phyloP scores from a whole-genome alignment of 169 alveolate species.

The Plasmodium blacklocki region DNA sequence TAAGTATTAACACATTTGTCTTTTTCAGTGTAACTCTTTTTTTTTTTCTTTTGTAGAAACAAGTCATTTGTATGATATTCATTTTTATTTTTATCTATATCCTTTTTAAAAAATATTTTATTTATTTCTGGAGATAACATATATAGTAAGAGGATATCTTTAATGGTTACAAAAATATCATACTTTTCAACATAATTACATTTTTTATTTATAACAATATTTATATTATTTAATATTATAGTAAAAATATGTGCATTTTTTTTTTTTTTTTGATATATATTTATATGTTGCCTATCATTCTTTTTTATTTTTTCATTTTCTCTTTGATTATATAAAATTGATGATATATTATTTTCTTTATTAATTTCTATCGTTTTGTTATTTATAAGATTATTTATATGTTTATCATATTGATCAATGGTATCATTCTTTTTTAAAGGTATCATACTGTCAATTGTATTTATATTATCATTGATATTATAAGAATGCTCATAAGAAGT shows the following conservation, averaged over 20 bases:
- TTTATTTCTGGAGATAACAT: slow-evolving; percentile 10
- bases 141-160: slow-evolving; percentile 14
- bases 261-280: slow-evolving; percentile 2
- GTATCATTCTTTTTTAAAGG: too few species aligned
- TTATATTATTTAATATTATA: background rate
- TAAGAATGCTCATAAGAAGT: background rate
- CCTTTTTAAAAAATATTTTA: slow-evolving; percentile 26
- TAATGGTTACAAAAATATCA: background rate
- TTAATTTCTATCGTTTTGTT: too few species aligned
- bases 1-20: background rate
- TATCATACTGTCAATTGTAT: too few species aligned
- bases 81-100: background rate
- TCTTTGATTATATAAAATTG: too few species aligned
- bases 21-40: background rate
- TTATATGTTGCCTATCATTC: background rate
- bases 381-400: background rate
- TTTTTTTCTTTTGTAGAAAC: background rate
- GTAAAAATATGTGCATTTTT: slow-evolving; percentile 53
- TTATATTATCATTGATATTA: too few species aligned
- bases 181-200: background rate
- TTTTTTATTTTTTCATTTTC: background rate
- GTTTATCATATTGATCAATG: background rate
- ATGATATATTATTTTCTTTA: too few species aligned
- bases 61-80: background rate
- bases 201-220: background rate